A percentile compares a stretch with the other conserved stretches of the same genome.
phyloP scores from a whole-genome alignment of 345 rosid species.

The Boechera stricta region DNA sequence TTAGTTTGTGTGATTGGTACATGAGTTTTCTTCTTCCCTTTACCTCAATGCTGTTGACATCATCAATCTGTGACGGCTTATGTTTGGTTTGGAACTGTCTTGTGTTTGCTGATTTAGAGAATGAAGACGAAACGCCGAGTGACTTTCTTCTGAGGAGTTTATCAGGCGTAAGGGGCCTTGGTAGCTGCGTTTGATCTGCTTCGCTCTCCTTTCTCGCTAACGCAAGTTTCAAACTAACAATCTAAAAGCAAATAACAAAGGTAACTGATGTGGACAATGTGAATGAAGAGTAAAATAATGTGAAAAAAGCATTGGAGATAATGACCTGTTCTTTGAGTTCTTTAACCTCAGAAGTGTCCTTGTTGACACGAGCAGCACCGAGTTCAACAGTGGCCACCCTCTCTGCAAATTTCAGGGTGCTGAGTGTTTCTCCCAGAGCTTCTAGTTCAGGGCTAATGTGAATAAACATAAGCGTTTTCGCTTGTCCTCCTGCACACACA shows the following conservation, averaged over 20 bases:
- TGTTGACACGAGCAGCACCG: constrained; percentile 93
- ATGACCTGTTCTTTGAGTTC: constrained; percentile 87
- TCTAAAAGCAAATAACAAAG: constrained; percentile 50
- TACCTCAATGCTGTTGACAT: constrained; percentile 69
- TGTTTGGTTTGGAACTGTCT: constrained; percentile 47
- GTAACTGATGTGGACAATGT: not conserved
- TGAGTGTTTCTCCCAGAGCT: constrained; percentile 78
- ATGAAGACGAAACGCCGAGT: constrained; percentile 52
- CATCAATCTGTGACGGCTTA: constrained; percentile 57
- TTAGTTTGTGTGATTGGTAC: not conserved
- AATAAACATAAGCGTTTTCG: constrained; percentile 97
- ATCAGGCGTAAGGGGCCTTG: constrained; percentile 61
- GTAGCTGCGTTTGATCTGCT: constrained; percentile 47
- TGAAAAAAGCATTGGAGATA: not conserved
- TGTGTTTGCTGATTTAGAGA: constrained; percentile 54
- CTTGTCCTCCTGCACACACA: constrained; percentile 77
- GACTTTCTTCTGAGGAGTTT: constrained; percentile 50
- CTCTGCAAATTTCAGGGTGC: constrained; percentile 96
- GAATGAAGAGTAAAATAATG: not conserved
- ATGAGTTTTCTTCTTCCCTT: constrained; percentile 14
- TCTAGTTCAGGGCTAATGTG: constrained; percentile 93
- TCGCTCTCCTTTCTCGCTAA: constrained; percentile 67
- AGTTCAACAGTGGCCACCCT: constrained; percentile 93
- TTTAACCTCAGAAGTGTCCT: constrained; percentile 72
- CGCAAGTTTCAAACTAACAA: constrained; percentile 73